Evolutionary conservation across 768 basidiomycete species (phyloP).

Genomic region (Amanita molliuscula): DNA sequence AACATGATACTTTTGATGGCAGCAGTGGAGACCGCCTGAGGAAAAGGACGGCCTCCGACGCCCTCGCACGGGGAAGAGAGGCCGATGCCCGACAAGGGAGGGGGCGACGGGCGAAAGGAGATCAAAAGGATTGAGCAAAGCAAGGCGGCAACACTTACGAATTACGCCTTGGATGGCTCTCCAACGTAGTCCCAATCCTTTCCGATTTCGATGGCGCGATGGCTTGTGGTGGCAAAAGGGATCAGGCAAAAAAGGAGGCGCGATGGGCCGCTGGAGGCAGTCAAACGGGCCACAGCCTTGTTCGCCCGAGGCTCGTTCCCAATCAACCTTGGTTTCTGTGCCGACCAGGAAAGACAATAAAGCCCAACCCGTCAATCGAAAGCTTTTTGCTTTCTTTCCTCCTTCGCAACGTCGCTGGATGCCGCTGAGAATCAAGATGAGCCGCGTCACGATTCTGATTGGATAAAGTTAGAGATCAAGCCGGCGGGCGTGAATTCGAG

Average conservation of each 20-base stretch:
- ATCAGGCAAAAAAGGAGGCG: not conserved
- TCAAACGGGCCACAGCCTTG: not conserved
- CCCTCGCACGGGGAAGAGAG: not conserved
- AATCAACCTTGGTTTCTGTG: not conserved
- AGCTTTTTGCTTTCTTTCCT: not conserved
- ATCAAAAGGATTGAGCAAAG: not conserved
- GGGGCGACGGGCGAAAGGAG: too few species aligned
- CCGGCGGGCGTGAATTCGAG: not conserved
- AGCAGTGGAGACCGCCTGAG: not conserved
- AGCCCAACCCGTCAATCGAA: not conserved
- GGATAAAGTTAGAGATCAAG: not conserved
- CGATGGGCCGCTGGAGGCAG: not conserved
- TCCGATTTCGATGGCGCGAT: not conserved
- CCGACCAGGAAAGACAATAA: not conserved
- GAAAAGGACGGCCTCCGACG: not conserved
- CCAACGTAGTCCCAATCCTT: not conserved
- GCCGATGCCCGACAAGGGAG: not conserved
- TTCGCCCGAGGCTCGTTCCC: not conserved
- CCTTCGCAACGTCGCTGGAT: not conserved
- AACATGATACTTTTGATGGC: not conserved
- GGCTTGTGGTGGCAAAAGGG: not conserved
- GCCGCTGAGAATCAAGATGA: not conserved
- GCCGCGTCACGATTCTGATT: not conserved
- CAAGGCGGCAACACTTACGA: not conserved
- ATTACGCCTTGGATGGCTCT: not conserved